A percentile compares a stretch with the other conserved stretches of the same genome.
Conservation (phyloP, 2,329 filamentous ascomycete genomes). For the Ceratocystis destructans region DNA sequence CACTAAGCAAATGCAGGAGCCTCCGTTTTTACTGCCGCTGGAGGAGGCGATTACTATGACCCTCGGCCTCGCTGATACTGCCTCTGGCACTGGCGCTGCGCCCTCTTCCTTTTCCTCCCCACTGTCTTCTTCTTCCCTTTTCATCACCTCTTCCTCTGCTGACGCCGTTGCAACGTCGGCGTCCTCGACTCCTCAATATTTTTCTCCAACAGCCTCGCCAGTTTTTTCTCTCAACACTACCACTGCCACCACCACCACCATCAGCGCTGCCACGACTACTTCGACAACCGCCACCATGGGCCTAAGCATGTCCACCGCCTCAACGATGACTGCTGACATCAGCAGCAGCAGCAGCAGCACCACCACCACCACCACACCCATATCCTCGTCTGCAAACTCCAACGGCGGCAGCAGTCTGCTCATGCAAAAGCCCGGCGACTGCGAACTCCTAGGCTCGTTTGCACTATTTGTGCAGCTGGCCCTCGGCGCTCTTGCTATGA, state of each 20-base stretch:
- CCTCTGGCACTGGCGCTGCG: slow-evolving; percentile 4
- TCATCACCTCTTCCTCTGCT: not conserved
- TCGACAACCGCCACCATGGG: slow-evolving; percentile 21
- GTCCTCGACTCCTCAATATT: not conserved
- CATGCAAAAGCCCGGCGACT: slow-evolving; percentile 46
- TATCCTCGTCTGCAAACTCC: not conserved
- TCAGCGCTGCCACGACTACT: not conserved
- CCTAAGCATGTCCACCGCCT: slow-evolving; percentile 24
- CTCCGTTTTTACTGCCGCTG: slow-evolving; percentile 6
- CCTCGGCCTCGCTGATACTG: slow-evolving; percentile 10
- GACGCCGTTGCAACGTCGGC: not conserved
- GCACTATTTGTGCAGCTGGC: slow-evolving; percentile 81
- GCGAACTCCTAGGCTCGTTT: slow-evolving; percentile 76
- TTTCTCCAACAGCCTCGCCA: not conserved
- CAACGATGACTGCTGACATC: slow-evolving; percentile 24
- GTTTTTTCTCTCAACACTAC: slow-evolving; percentile 18
- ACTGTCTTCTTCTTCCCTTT: not conserved
- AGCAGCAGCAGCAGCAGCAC: slow-evolving; percentile 21
- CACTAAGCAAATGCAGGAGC: slow-evolving; percentile 11
- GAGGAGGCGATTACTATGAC: slow-evolving; percentile 4
- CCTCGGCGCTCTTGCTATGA: slow-evolving; percentile 66
- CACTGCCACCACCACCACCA: not conserved
- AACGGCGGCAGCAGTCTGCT: slow-evolving; percentile 21
- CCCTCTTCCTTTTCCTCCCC: slow-evolving; percentile 11
- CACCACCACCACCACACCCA: slow-evolving; percentile 21